Evolutionary conservation across 257 asterid genomes (phyloP).

Genomic region (Rehmannia glutinosa): DNA sequence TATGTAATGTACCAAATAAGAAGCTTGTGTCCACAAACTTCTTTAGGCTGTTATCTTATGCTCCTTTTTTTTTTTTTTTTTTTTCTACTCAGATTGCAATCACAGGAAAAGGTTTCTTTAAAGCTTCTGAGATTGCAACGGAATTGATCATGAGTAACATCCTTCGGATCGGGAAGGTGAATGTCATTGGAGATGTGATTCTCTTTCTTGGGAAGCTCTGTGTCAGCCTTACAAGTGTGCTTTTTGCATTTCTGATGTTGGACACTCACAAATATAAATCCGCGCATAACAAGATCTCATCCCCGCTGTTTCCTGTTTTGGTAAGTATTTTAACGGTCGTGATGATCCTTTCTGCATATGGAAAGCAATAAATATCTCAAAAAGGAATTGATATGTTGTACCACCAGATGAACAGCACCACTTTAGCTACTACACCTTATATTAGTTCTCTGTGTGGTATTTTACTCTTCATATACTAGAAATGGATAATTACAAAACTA

Average conservation of each 20-base stretch:
- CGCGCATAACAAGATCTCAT: constrained; percentile 85
- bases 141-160: constrained; percentile 91
- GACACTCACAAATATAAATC: constrained; percentile 72
- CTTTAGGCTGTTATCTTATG: too few relatives aligned
- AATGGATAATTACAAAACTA: too few relatives aligned
- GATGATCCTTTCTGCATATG: neutral
- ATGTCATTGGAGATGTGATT: constrained; percentile 89
- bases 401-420: too few relatives aligned
- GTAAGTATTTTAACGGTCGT: constrained; percentile 28
- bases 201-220: constrained; percentile 96
- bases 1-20: too few relatives aligned
- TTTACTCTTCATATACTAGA: too few relatives aligned
- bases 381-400: too few relatives aligned
- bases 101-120: constrained; percentile 88
- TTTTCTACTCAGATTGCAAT: constrained; percentile 70
- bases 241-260: constrained; percentile 91
- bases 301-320: constrained; percentile 96
- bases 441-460: too few relatives aligned
- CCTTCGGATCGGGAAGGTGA: constrained; percentile 88
- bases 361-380: neutral
- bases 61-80: too few relatives aligned
- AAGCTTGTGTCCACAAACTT: too few relatives aligned
- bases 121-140: constrained; percentile 90
- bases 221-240: constrained; percentile 90
- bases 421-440: too few relatives aligned